Percentiles rank a stretch among this genome's conserved stretches.
Evolutionary conservation across 305 asterid genomes (phyloP).

Genomic region (Solanum hybrid): DNA sequence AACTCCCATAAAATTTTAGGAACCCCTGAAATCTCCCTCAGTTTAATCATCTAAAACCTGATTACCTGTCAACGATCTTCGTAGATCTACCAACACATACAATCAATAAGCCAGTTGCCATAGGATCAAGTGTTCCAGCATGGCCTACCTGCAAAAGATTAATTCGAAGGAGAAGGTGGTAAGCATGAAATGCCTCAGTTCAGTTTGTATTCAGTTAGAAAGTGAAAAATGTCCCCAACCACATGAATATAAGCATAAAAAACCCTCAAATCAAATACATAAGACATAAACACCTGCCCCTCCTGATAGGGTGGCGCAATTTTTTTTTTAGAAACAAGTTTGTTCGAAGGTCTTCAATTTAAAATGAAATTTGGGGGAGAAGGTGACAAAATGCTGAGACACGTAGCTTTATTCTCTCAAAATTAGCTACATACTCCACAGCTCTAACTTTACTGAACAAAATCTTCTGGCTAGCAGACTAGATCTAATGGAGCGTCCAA

Average conservation of each 20-base stretch:
- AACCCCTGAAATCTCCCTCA: background rate
- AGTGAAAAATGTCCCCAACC: background rate
- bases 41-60: background rate
- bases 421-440: background rate
- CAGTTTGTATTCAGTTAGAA: background rate
- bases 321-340: background rate
- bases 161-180: background rate
- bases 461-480: background rate
- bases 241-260: background rate
- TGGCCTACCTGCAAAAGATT: constrained; percentile 72
- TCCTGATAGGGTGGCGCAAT: background rate
- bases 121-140: constrained; percentile 98
- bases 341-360: background rate
- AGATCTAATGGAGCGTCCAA: background rate
- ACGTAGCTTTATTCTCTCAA: background rate
- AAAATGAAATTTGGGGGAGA: background rate
- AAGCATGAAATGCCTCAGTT: background rate
- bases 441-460: background rate
- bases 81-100: constrained; percentile 96
- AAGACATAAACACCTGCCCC: background rate
- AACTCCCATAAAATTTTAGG: background rate
- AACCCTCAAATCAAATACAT: background rate
- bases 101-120: constrained; percentile 93
- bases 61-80: constrained; percentile 76
- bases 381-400: background rate